Evolutionary conservation across 331 rosid species (phyloP).

Genomic region (Pyracantha coccinea): DNA sequence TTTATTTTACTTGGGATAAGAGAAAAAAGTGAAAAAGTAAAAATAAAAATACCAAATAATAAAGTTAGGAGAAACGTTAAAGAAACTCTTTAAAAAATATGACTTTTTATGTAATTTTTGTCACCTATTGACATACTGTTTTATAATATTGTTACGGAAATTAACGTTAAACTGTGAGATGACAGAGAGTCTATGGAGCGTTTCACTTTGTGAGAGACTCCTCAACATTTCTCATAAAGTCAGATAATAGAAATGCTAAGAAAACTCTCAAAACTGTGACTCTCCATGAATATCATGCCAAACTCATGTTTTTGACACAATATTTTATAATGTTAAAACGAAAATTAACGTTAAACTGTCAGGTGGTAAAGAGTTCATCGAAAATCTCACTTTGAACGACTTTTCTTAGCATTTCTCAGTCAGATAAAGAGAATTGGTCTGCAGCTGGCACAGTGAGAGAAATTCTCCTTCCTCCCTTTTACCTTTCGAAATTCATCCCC

Average conservation of each 20-base stretch:
- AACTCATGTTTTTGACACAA: rapidly evolving
- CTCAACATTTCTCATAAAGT: too few species aligned
- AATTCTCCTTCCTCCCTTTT: neutral
- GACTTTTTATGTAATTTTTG: rapidly evolving
- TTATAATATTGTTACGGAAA: too few species aligned
- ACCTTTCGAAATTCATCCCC: neutral
- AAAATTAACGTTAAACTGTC: rapidly evolving
- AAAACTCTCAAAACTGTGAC: too few species aligned
- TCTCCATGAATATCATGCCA: too few species aligned
- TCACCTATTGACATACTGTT: rapidly evolving
- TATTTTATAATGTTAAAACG: rapidly evolving
- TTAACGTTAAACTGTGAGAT: rapidly evolving
- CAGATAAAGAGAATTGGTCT: neutral
- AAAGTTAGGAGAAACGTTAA: rapidly evolving
- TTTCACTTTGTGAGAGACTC: too few species aligned
- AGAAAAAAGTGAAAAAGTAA: neutral
- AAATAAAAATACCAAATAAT: neutral
- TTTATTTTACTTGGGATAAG: neutral
- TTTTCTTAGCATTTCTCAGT: too few species aligned
- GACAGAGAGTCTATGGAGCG: rapidly evolving
- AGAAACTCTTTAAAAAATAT: rapidly evolving
- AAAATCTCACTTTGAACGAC: rapidly evolving
- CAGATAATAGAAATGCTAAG: too few species aligned
- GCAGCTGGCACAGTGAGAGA: neutral
- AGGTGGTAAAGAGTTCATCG: rapidly evolving